These are phyloP conservation scores for Caloboletus firmus DNA, from an alignment of 1,284 basidiomycete genomes.

Conservation along the genomic window DNA sequence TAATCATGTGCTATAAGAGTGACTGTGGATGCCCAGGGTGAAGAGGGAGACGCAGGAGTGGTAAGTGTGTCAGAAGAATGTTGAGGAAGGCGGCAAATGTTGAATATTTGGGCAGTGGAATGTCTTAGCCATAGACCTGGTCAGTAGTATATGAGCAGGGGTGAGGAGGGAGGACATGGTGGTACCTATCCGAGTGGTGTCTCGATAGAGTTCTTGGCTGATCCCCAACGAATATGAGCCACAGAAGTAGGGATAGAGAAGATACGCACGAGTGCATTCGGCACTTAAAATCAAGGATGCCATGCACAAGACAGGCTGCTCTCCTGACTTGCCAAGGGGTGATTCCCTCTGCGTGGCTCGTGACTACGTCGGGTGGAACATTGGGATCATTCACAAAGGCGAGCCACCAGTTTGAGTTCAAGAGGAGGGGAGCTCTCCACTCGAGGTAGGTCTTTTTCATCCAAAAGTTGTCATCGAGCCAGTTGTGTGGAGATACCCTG, in stretches of 20 bases:
- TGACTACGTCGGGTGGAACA: constrained; percentile 49
- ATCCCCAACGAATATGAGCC: constrained; percentile 4
- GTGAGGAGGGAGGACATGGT: background rate
- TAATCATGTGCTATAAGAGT: constrained; percentile 79
- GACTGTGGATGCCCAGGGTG: constrained; percentile 51
- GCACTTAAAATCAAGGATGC: constrained; percentile 79
- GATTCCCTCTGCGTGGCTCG: constrained; percentile 46
- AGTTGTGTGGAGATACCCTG: constrained; percentile 83
- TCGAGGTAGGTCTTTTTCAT: constrained; percentile 87
- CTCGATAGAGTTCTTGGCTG: constrained; percentile 57
- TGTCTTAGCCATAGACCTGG: constrained; percentile 67
- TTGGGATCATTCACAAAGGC: constrained; percentile 69
- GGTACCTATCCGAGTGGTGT: constrained; percentile 57
- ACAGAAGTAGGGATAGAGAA: background rate
- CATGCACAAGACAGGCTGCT: constrained; percentile 80
- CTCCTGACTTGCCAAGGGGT: constrained; percentile 85
- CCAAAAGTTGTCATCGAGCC: constrained; percentile 97
- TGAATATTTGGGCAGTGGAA: constrained; percentile 67
- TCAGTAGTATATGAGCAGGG: constrained; percentile 3
- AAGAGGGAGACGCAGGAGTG: constrained; percentile 43
- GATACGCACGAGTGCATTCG: constrained; percentile 58
- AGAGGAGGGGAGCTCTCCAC: constrained; percentile 81
- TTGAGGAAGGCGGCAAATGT: constrained; percentile 72
- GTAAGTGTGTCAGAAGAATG: constrained; percentile 62
- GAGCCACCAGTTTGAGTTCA: constrained; percentile 99